These are phyloP conservation scores for Fimicolochytrium jonesii DNA, from an alignment of 192 early-diverging fungal genomes.

Conservation along the genomic window DNA sequence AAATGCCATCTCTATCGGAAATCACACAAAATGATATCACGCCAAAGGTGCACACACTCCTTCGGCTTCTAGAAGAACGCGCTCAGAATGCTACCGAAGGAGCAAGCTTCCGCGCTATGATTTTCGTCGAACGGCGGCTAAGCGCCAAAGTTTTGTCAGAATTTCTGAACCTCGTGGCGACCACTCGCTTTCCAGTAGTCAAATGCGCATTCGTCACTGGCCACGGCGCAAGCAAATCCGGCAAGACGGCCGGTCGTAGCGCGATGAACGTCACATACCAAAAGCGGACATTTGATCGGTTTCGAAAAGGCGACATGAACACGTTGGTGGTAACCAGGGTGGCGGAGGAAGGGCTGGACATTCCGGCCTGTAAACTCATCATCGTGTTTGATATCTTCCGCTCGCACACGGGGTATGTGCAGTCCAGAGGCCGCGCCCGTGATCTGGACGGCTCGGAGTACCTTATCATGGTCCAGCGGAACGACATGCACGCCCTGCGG, in stretches of 20 bases:
- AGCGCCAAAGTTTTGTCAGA: slow-evolving; percentile 54
- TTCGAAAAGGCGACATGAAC: slow-evolving; percentile 65
- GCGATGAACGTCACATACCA: slow-evolving; percentile 27
- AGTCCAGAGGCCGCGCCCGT: slow-evolving; percentile 86
- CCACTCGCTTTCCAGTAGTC: slow-evolving; percentile 23
- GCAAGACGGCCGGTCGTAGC: neutral
- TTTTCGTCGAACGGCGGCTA: slow-evolving; percentile 73
- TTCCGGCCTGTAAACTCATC: slow-evolving; percentile 46
- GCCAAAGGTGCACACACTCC: slow-evolving; percentile 31
- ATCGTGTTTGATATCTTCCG: slow-evolving; percentile 76
- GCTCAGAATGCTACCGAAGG: neutral
- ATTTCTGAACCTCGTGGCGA: slow-evolving; percentile 38
- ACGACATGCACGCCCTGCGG: slow-evolving; percentile 34
- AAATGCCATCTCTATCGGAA: slow-evolving; percentile 2
- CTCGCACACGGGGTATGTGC: slow-evolving; percentile 80
- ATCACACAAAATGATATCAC: slow-evolving; percentile 25
- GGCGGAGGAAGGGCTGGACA: slow-evolving; percentile 88
- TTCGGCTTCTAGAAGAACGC: slow-evolving; percentile 30
- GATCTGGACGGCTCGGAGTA: slow-evolving; percentile 68
- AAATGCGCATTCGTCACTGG: slow-evolving; percentile 41
- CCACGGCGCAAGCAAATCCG: slow-evolving; percentile 41
- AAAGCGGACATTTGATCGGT: slow-evolving; percentile 59
- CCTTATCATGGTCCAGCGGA: slow-evolving; percentile 65
- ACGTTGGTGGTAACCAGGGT: slow-evolving; percentile 82
- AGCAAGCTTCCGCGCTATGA: slow-evolving; percentile 71